phyloP scores from a whole-genome alignment of 106 monocot species.

The Alisma plantagoaquatica region DNA sequence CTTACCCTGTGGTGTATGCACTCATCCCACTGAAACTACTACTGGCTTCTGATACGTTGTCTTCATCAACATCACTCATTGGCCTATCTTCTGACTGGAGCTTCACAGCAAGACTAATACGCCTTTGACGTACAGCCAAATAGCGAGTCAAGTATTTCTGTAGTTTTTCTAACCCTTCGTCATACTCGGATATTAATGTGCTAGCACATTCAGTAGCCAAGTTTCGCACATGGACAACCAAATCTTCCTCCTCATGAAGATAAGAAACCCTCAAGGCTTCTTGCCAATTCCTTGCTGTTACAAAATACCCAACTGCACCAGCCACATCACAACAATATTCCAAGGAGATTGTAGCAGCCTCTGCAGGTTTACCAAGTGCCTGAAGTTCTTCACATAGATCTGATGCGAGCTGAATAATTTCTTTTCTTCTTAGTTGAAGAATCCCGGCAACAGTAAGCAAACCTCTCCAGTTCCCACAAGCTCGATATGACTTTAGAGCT shows the following conservation, averaged over 20 bases:
- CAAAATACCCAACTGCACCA: slow-evolving; percentile 47
- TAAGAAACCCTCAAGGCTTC: slow-evolving; percentile 75
- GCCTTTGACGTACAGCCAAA: slow-evolving; percentile 87
- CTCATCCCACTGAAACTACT: slow-evolving; percentile 87
- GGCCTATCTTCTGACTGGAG: slow-evolving; percentile 45
- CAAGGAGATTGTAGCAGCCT: slow-evolving; percentile 75
- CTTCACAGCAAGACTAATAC: slow-evolving; percentile 66
- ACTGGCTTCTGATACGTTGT: slow-evolving; percentile 71
- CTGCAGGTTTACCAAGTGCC: slow-evolving; percentile 73
- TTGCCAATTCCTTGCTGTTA: slow-evolving; percentile 82
- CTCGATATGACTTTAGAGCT: slow-evolving; percentile 67
- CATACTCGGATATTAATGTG: slow-evolving; percentile 52
- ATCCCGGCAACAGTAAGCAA: slow-evolving; percentile 59
- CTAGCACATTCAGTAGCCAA: slow-evolving; percentile 68
- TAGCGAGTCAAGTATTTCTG: slow-evolving; percentile 83
- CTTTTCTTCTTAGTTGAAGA: slow-evolving; percentile 29
- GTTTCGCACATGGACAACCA: slow-evolving; percentile 39
- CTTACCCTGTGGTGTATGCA: slow-evolving; percentile 76
- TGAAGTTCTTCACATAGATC: slow-evolving; percentile 94
- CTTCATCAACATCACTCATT: slow-evolving; percentile 53
- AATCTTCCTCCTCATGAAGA: slow-evolving; percentile 53
- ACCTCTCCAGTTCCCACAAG: slow-evolving; percentile 88
- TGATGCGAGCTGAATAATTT: slow-evolving; percentile 50
- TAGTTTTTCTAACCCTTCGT: slow-evolving; percentile 67
- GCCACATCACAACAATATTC: slow-evolving; percentile 76